Evolutionary conservation across 345 rosid species (phyloP), one percentile per base, ranked within the genome.

Genomic region (Eucalyptus camaldulensis): DNA sequence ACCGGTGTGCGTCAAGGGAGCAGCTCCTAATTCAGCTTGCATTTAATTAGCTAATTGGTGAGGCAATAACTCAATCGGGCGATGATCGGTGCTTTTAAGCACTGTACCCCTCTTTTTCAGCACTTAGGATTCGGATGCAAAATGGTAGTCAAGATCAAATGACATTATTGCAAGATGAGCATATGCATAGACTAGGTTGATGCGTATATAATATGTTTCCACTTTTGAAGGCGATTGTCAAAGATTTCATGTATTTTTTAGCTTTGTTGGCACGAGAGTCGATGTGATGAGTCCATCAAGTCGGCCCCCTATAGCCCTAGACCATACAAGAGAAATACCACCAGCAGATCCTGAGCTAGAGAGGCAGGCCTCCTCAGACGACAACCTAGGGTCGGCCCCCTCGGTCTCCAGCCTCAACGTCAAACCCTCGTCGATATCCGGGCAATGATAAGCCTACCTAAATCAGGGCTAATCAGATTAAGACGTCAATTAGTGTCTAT

Each of bases 11-110:
- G 2, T 56, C 13, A 56, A 24, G 29, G 29, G 62, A 56, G 29
- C 0, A 6, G 6, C 29, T 25, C 62, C 13, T 10, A 56, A 56
- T 56, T 56, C 13, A 56, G 29, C 29, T 56, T 6, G 0, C 1
- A 0, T 25, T 56, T 56, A 24, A 56, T 56, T 56, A 56, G 62
- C 29, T 56, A 10, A 25, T 56, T 56, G 62, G 29, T 24, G 29
- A 56, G 62, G 13, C 12, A 56, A 10, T 56, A 56, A 25, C 29
- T 22, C 29, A 56, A 10, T 6, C 0, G 0, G 62, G 13, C 0
- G 62, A 10, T 56, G 62, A 56, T 56, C 29, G 1, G 62, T 56
- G 80, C 80, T 69, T 17, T 33, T 33, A 69, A 2, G 83, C 83
- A 76, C 43, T 76, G 47, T 33, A 24, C 45, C 27, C 27, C 27